Conservation (phyloP, 1,139 yeast genomes). For the Komagataea norvegica region DNA sequence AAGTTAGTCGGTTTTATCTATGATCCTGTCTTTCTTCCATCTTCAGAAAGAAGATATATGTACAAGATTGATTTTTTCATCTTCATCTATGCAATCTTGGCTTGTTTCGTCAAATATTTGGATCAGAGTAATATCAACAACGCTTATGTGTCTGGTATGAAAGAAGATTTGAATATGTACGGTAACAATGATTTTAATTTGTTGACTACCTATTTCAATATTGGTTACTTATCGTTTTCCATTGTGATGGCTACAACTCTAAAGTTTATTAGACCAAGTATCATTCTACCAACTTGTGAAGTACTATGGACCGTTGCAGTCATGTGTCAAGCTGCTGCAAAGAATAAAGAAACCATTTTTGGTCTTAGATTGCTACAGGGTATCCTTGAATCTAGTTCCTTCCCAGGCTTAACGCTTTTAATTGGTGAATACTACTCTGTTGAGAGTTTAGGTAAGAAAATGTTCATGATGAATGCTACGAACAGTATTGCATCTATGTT, state of each 20-base stretch:
- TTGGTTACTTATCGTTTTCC: constrained; percentile 42
- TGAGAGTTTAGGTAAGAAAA: constrained; percentile 25
- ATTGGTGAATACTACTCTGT: constrained; percentile 30
- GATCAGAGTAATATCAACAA: constrained; percentile 48
- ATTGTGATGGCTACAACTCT: constrained; percentile 46
- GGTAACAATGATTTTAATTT: constrained; percentile 36
- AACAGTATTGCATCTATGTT: constrained; percentile 32
- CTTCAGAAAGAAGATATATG: constrained; percentile 10
- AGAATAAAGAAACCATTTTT: constrained; percentile 39
- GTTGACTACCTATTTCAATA: constrained; percentile 28
- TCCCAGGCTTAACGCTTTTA: constrained; percentile 25
- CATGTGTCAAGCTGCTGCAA: constrained; percentile 46
- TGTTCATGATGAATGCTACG: constrained; percentile 29
- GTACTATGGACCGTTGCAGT: constrained; percentile 28
- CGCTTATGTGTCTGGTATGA: constrained; percentile 37
- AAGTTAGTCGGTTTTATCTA: constrained; percentile 10
- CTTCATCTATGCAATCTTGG: constrained; percentile 11
- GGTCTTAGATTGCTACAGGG: constrained; percentile 25
- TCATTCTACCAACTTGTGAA: constrained; percentile 37
- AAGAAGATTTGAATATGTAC: constrained; percentile 38
- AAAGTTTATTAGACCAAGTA: constrained; percentile 47
- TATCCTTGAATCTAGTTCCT: constrained; percentile 10
- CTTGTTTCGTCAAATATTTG: constrained; percentile 24
- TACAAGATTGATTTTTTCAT: constrained; percentile 11
- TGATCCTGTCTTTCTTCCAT: constrained; percentile 14